Conservation (phyloP, 805 yeast species). For the Candida coquimbonensis region DNA sequence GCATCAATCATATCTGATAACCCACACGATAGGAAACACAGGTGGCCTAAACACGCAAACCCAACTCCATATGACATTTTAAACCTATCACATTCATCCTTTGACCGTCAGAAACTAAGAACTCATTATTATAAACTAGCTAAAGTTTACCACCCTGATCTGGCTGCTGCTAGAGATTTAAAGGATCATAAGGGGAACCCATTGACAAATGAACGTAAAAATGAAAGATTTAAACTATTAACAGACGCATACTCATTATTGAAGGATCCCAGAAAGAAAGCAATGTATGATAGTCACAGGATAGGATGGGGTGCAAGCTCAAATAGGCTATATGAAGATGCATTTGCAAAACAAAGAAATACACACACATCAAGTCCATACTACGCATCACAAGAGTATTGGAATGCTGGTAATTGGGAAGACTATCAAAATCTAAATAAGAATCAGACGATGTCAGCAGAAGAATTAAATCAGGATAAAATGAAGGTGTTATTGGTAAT, state of each 20-base stretch:
- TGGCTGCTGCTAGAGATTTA: conserved; percentile 23
- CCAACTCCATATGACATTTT: conserved; percentile 75
- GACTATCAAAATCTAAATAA: conserved; percentile 40
- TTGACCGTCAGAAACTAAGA: conserved; percentile 36
- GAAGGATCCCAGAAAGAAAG: conserved; percentile 35
- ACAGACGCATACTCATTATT: conserved; percentile 55
- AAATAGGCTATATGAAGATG: conserved; percentile 1
- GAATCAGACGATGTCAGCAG: conserved; percentile 16
- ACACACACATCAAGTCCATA: conserved; percentile 11
- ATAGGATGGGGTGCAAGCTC: conserved; percentile 36
- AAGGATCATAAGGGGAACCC: conserved; percentile 25
- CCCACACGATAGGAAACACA: conserved; percentile 11
- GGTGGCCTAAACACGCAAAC: conserved; percentile 50
- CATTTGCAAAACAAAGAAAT: conserved; percentile 5
- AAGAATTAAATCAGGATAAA: conserved; percentile 29
- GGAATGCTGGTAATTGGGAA: conserved; percentile 63
- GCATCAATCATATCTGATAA: conserved; percentile 1
- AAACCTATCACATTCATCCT: conserved; percentile 29
- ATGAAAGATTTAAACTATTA: conserved; percentile 39
- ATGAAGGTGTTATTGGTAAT: conserved; percentile 36
- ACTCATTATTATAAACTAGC: conserved; percentile 52
- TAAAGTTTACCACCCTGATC: conserved; percentile 80
- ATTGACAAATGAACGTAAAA: conserved; percentile 29
- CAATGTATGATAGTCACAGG: conserved; percentile 39
- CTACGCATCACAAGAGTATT: conserved; percentile 32